Evolutionary conservation across 1,139 yeast species (phyloP), one percentile per base, ranked within the genome.

Genomic region (Kodamaea fungicola): DNA sequence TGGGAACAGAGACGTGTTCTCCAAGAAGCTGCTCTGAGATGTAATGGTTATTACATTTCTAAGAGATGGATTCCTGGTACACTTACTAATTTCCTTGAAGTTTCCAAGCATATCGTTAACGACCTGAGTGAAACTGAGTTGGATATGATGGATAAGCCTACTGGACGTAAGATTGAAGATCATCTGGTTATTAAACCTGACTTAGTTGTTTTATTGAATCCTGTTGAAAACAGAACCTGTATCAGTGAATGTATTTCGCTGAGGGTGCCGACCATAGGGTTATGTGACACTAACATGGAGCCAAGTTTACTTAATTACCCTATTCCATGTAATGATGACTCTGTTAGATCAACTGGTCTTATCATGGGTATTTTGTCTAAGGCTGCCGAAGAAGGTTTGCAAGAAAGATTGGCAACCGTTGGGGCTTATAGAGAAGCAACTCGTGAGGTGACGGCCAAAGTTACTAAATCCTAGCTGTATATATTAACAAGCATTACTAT

Each of bases 11-110:
- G 78, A 49, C 74, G 84, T 42, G 75, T 88, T 1, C 76, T 92
- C 35, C 83, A 83, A 53, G 78, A 74, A 45, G 96, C 96, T 6
- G 95, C 97, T 3, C 65, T 71, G 38, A 76, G 95, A 52, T 71
- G 82, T 37, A 72, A 77, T 42, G 96, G 95, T 8, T 88, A 80
- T 62, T 88, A 84, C 54, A 92, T 92, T 23, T 76, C 86, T 29
- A 76, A 79, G 37, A 79, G 92, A 57, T 92, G 98, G 98, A 79
- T 87, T 41, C 96, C 97, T 2, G 98, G 98, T 47, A 85, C 95
- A 21, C 73, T 92, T 49, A 89, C 97, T 34, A 92, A 92, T 63
- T 80, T 88, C 40, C 70, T 81, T 28, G 86, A 82, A 57, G 83
- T 87, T 28, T 78, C 92, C 9, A 73, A 72, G 42, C 95, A 86